Evolutionary conservation across 169 alveolate species (phyloP).

Genomic region (Eimeria sp.): DNA sequence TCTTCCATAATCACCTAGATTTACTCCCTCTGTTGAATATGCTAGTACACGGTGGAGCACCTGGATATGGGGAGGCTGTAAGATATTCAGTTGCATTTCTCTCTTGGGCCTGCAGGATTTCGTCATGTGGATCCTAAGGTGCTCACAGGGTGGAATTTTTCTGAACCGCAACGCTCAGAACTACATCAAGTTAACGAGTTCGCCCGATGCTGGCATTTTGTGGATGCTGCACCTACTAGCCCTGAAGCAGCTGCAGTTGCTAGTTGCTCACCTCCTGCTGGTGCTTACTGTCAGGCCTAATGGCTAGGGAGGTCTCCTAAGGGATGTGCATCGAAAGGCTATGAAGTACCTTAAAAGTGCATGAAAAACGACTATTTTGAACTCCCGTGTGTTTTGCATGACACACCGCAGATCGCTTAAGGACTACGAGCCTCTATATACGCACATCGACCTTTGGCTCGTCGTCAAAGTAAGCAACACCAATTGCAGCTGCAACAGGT

Average conservation of each 20-base stretch:
- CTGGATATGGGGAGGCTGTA: not conserved
- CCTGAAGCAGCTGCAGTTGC: not conserved
- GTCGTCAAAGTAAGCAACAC: constrained; percentile 7
- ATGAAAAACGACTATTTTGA: not conserved
- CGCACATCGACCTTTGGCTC: constrained; percentile 43
- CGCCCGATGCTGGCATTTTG: not conserved
- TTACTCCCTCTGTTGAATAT: not conserved
- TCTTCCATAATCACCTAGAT: not conserved
- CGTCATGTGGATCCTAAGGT: constrained; percentile 38
- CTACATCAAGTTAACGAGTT: constrained; percentile 39
- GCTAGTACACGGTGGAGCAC: not conserved
- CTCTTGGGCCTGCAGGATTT: constrained; percentile 25
- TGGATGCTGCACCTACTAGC: not conserved
- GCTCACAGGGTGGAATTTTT: not conserved
- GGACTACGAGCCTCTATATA: constrained; percentile 18
- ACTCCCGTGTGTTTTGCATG: not conserved
- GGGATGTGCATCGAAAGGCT: not conserved
- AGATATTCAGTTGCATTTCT: not conserved
- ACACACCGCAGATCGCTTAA: constrained; percentile 32
- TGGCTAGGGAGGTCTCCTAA: not conserved
- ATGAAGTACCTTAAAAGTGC: not conserved
- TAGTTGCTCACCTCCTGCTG: not conserved
- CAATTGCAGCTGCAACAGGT: not conserved
- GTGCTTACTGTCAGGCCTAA: not conserved
- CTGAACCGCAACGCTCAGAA: constrained; percentile 29